Conservation (phyloP, 805 yeast species). For the Torulaspora quercuum region DNA sequence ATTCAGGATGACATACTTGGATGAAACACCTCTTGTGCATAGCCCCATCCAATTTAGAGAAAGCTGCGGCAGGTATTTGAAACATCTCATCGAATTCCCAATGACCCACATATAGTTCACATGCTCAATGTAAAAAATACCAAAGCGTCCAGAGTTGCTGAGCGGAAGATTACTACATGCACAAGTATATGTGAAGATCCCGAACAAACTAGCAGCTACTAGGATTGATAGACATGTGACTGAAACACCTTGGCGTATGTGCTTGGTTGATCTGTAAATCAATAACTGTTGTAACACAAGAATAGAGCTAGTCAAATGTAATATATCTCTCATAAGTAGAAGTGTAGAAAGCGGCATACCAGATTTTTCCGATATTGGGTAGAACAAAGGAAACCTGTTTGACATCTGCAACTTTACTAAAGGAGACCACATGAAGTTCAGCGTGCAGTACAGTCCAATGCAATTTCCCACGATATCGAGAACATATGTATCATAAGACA, state of each 20-base stretch:
- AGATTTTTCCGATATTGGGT: constrained; percentile 12
- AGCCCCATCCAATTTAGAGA: constrained; percentile 40
- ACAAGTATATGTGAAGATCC: constrained; percentile 24
- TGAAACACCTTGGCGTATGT: constrained; percentile 41
- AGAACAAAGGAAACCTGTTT: constrained; percentile 38
- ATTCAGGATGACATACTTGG: constrained; percentile 22
- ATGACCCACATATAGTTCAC: constrained; percentile 42
- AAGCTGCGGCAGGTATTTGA: constrained; percentile 42
- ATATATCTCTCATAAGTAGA: constrained; percentile 22
- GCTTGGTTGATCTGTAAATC: constrained; percentile 33
- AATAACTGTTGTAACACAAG: constrained; percentile 32
- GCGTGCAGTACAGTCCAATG: constrained; percentile 23
- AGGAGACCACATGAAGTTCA: constrained; percentile 28
- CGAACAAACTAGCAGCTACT: constrained; percentile 9
- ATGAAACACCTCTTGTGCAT: constrained; percentile 34
- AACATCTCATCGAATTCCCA: constrained; percentile 25
- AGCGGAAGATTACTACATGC: constrained; percentile 21
- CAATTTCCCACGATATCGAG: constrained; percentile 19
- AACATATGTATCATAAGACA: constrained; percentile 37
- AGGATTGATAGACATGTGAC: constrained; percentile 12
- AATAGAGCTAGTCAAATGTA: constrained; percentile 13
- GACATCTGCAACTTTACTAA: constrained; percentile 28
- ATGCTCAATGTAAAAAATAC: constrained; percentile 41
- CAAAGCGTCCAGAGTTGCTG: constrained; percentile 30
- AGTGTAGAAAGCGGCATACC: constrained; percentile 27